Base-by-base conservation (phyloP, 2,329 filamentous ascomycete genomes). In the Cercospora sesami region DNA sequence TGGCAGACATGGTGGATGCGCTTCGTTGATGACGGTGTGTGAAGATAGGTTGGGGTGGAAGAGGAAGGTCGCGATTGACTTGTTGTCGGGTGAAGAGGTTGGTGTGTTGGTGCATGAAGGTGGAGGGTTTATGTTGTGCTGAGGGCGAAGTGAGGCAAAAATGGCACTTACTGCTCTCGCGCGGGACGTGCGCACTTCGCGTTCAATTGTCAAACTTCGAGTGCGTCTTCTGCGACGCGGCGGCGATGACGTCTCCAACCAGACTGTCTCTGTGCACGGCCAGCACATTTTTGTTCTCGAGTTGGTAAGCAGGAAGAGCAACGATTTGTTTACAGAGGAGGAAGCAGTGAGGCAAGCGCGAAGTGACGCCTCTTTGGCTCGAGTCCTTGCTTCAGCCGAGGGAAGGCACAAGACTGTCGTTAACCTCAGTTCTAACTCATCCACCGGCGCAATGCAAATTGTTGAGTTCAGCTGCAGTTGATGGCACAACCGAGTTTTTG, bases 231-330 rank as follows among this genome's bases (percentile, higher is more conserved):
- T 66, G 61, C 65, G 63, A 36, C 53, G 69, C 23, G 67, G 64
- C 26, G 66, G 63, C 21, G 71, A 71, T 12, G 69, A 70, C 33
- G 72, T 70, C 67, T 76, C 75, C n/a, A 77, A 71, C 68, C 68
- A 73, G n/a, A 51, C 45, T 21, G 73, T 67, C 61, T 77, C 75
- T 39, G 73, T 71, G 36, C 74, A 77, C 6, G 75, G 75, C 75
- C 75, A 78, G 68, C 74, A 77, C 68, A 70, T 70, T 48, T 28
- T 51, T 18, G 51, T 33, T 45, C 30, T 42, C 21, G 31, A 33
- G 23, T 26, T 16, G 31, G 39, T 6, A 12, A n/a, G 33, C 18
- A 18, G 30, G 18, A 23, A 26, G 12, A 51, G 63, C 23, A 36
- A 23, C 9, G 45, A 1, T 51, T 12, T 53, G 26, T 23, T 16